Percentiles rank a stretch among this genome's conserved stretches.
These are phyloP conservation scores for Ambrosiella xylebori DNA, from an alignment of 2,329 filamentous ascomycete species.

Conservation along the genomic window DNA sequence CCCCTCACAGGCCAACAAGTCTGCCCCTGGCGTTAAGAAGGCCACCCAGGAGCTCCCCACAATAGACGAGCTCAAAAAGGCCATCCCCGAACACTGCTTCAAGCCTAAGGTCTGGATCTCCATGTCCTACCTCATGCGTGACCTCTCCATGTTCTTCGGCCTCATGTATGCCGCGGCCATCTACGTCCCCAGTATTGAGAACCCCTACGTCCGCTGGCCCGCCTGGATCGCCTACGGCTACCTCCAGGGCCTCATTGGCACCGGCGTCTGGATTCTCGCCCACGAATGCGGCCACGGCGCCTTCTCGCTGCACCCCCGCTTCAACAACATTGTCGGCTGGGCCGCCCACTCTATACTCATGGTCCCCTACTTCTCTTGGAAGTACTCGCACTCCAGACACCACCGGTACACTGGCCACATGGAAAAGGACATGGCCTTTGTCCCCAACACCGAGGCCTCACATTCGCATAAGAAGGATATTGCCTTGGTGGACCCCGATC, in stretches of 20 bases:
- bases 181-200: slow-evolving; percentile 34
- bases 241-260: slow-evolving; percentile 44
- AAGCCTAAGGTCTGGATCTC: slow-evolving; percentile 34
- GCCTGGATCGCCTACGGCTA: slow-evolving; percentile 45
- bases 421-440: slow-evolving; percentile 49
- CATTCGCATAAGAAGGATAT: slow-evolving; percentile 18
- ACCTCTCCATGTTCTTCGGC: slow-evolving; percentile 30
- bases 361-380: slow-evolving; percentile 59
- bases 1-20: slow-evolving; percentile 10
- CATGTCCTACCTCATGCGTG: slow-evolving; percentile 38
- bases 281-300: slow-evolving; percentile 57
- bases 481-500: slow-evolving; percentile 29
- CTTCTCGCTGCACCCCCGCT: slow-evolving; percentile 36
- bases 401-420: slow-evolving; percentile 53
- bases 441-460: slow-evolving; percentile 31
- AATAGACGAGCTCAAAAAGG: slow-evolving; percentile 30
- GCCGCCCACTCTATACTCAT: slow-evolving; percentile 46
- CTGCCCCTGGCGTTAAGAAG: slow-evolving; percentile 1
- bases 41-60: slow-evolving; percentile 21
- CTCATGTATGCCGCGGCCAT: slow-evolving; percentile 34
- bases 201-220: slow-evolving; percentile 25
- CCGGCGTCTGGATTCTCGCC: slow-evolving; percentile 52
- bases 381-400: slow-evolving; percentile 51
- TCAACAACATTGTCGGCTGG: slow-evolving; percentile 49
- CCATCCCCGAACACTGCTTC: slow-evolving; percentile 46